phyloP scores from a whole-genome alignment of 176 grass and related monocot species.

The Aechmea fasciata region DNA sequence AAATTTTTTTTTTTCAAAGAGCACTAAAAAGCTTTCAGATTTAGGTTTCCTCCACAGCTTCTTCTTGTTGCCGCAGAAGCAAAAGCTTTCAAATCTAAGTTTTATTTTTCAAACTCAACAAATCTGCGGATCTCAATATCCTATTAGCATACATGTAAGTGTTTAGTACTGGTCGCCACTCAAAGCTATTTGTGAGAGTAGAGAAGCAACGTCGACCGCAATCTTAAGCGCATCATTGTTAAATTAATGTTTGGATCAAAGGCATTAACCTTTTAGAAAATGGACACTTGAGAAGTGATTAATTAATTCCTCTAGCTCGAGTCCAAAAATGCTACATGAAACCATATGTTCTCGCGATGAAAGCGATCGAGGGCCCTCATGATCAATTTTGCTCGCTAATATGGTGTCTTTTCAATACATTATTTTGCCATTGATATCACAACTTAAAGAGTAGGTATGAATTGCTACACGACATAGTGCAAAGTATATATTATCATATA shows the following conservation, averaged over 20 bases:
- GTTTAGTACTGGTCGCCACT: no score
- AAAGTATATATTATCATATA: neutral
- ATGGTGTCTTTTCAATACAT: neutral
- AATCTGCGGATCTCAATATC: no score
- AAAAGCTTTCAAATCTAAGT: no score
- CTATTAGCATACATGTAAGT: no score
- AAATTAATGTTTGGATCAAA: neutral
- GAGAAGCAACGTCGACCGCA: no score
- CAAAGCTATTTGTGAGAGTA: no score
- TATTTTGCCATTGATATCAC: neutral
- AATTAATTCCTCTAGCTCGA: neutral
- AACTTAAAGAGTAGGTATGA: neutral
- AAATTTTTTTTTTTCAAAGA: no score
- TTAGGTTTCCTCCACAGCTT: no score
- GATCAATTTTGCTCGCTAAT: neutral
- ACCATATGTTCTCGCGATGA: neutral
- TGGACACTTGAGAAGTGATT: neutral
- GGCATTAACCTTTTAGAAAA: neutral
- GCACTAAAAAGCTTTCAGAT: no score
- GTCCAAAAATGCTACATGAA: neutral
- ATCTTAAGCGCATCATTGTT: neutral
- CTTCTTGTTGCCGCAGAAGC: no score
- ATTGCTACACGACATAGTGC: neutral
- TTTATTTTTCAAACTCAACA: no score
- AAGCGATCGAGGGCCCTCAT: neutral